Conservation (phyloP, 2,329 filamentous ascomycete genomes). For the Stagonosporopsis vannaccii region DNA sequence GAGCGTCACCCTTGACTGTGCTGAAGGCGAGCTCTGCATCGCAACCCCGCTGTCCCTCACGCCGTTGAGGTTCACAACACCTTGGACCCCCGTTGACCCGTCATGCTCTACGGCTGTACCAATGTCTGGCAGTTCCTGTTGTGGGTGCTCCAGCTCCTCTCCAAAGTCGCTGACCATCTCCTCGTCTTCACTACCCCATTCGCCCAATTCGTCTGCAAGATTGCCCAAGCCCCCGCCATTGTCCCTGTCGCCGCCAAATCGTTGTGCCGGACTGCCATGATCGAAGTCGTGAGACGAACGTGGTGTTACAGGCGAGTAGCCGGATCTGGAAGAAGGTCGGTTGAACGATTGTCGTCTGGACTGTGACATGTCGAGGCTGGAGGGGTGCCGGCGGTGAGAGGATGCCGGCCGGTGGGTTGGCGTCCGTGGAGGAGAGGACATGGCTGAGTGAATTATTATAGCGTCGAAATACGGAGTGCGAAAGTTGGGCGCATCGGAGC, state of each 20-base stretch:
- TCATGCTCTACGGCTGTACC: constrained; percentile 47
- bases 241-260: constrained; percentile 45
- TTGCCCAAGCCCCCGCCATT: constrained; percentile 72
- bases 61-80: constrained; percentile 35
- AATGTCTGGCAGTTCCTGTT: constrained; percentile 32
- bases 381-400: constrained; percentile 50
- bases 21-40: constrained; percentile 51
- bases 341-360: constrained; percentile 47
- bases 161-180: constrained; percentile 54
- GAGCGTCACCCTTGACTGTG: constrained; percentile 42
- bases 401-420: constrained; percentile 47
- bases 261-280: constrained; percentile 48
- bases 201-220: constrained; percentile 80
- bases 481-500: constrained; percentile 16
- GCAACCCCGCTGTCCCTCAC: constrained; percentile 57
- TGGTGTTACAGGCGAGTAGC: constrained; percentile 55
- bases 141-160: constrained; percentile 40
- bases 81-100: constrained; percentile 35
- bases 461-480: constrained; percentile 8
- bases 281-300: constrained; percentile 52
- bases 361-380: constrained; percentile 53
- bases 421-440: constrained; percentile 54
- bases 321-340: constrained; percentile 50
- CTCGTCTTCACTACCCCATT: constrained; percentile 66
- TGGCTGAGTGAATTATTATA: constrained; percentile 22